A percentile compares a stretch with the other conserved stretches of the same genome.
phyloP scores from a whole-genome alignment of 1,284 basidiomycete species.

The Cryptococcus neoformans region DNA sequence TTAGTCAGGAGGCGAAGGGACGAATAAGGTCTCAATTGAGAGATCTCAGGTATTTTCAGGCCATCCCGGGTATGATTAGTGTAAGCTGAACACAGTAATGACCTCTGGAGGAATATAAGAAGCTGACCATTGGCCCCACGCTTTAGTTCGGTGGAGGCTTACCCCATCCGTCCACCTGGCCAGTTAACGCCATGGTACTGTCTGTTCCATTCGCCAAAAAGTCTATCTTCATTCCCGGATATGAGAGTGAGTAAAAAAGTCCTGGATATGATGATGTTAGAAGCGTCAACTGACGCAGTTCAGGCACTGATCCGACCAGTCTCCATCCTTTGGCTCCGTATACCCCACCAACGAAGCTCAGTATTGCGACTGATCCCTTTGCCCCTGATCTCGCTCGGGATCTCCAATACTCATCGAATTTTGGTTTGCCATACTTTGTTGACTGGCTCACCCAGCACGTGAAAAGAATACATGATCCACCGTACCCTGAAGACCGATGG shows the following conservation, averaged over 20 bases:
- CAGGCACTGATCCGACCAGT: background rate
- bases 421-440: conserved; percentile 26
- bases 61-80: conserved; percentile 17
- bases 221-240: conserved; percentile 31
- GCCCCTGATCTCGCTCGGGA: conserved; percentile 21
- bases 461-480: conserved; percentile 20
- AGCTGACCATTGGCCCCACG: background rate
- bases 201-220: conserved; percentile 29
- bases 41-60: conserved; percentile 16
- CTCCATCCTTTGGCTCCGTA: conserved; percentile 21
- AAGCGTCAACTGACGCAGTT: too few relatives aligned
- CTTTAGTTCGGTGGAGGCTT: conserved; percentile 27
- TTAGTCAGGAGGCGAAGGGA: conserved; percentile 11
- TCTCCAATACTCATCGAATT: conserved; percentile 26
- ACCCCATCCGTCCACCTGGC: conserved; percentile 30
- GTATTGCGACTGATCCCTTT: conserved; percentile 2
- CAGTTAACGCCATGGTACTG: conserved; percentile 32
- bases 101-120: background rate
- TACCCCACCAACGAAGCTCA: conserved; percentile 15
- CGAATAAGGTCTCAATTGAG: conserved; percentile 13
- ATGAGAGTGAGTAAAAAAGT: conserved; percentile 15
- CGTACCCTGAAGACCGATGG: conserved; percentile 26
- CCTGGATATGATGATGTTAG: too few relatives aligned
- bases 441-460: conserved; percentile 27
- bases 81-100: conserved; percentile 2